A percentile compares a stretch with the other conserved stretches of the same genome.
phyloP scores from a whole-genome alignment of 495 filamentous ascomycete genomes.

The Penicillium canescens region DNA sequence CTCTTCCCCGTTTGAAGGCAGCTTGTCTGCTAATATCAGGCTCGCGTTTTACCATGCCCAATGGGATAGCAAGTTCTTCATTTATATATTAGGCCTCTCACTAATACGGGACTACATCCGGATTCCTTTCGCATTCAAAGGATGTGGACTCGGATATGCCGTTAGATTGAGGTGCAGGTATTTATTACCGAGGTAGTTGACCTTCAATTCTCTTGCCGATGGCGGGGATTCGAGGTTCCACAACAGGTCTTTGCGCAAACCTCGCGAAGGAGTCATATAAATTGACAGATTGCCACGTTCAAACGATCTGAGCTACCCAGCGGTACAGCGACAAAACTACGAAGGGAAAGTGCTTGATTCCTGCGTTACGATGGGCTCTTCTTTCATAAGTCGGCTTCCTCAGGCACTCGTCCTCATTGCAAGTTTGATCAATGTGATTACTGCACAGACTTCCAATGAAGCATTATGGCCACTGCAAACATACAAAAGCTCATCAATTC shows the following conservation, averaged over 20 bases:
- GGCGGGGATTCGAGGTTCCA: conserved; percentile 3
- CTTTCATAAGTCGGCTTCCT: neutral
- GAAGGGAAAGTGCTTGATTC: neutral
- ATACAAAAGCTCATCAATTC: conserved; percentile 19
- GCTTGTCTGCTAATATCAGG: too few species aligned
- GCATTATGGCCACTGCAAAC: conserved; percentile 18
- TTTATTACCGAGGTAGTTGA: too few species aligned
- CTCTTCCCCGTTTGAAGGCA: too few species aligned
- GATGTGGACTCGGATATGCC: too few species aligned
- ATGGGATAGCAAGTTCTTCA: too few species aligned
- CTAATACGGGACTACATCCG: too few species aligned
- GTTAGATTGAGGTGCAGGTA: too few species aligned
- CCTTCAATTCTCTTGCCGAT: neutral
- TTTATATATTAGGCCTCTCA: too few species aligned
- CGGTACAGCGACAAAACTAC: too few species aligned
- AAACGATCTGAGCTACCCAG: neutral
- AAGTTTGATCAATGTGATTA: neutral
- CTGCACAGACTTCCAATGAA: neutral
- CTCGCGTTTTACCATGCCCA: too few species aligned
- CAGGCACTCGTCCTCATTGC: conserved; percentile 5
- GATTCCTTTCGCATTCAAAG: too few species aligned
- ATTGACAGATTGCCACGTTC: neutral
- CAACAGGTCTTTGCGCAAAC: neutral
- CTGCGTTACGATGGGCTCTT: neutral
- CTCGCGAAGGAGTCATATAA: neutral